Conservation (phyloP, 306 rosid genomes). For the Medicago truncatula region MtrunA17r5.0-ANR NC_053042.1:40848501-40849000, state of each 20-base stretch:
- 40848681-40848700: slow-evolving; percentile 43
- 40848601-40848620: slow-evolving; percentile 31
- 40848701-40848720: slow-evolving; percentile 23
- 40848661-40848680: slow-evolving; percentile 27
- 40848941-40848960: slow-evolving; percentile 60
- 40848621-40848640: slow-evolving; percentile 44
- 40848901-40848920: slow-evolving; percentile 74
- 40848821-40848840: slow-evolving; percentile 75
- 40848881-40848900: slow-evolving; percentile 77
- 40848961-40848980: slow-evolving; percentile 11
- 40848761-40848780: slow-evolving; percentile 66
- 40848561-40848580: not conserved
- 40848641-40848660: slow-evolving; percentile 48
- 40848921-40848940: slow-evolving; percentile 81
- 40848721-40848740: slow-evolving; percentile 52
- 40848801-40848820: slow-evolving; percentile 87
- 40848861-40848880: slow-evolving; percentile 72
- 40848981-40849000: not conserved
- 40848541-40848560: not conserved
- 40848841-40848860: slow-evolving; percentile 70
- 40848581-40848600: not conserved
- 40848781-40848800: slow-evolving; percentile 75
- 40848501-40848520: slow-evolving; percentile 3
- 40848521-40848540: not conserved
- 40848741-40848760: slow-evolving; percentile 42